Evolutionary conservation across 2,329 filamentous ascomycete species (phyloP), one percentile per base, ranked within the genome.

Genomic region (Neopestalotiopsis sp.): DNA sequence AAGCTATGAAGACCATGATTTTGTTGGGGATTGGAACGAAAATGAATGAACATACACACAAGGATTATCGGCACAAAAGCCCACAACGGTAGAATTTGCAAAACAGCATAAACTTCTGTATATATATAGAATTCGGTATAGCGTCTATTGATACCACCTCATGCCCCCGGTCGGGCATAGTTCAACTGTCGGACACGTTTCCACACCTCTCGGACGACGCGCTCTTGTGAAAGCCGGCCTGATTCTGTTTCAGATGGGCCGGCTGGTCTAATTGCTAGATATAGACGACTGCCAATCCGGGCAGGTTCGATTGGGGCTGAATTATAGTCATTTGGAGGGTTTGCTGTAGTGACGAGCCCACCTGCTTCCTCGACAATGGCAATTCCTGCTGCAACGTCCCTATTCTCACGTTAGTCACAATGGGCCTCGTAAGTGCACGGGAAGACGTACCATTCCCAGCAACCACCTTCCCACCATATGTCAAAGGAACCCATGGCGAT

Each of bases 401-500:
- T 67, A 45, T 28, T 17, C 9, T 61, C 14, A 17, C 5, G 42
- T 56, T 14, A 38, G 49, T 34, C 4, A 57, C 5, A 14, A 7
- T n/a, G 42, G 12, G 34, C 2, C 32, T 56, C n/a, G 17, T 38
- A 7, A 38, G 9, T 57, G 2, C 7, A 45, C 17, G 24, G 56
- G 90, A 12, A 4, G 45, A 61, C 65, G 42, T 49, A 67, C 65
- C 92, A 94, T 79, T 94, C 92, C 92, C 92, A 94, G 75, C 91
- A 94, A 0, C 92, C 92, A 3, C 91, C 92, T 76, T 94, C 92
- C 92, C 92, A 94, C 92, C 92, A 94, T 12, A 94, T 93, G 79
- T 94, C 92, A 72, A 94, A 90, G 0, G 89, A 84, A 0, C 92
- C 92, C 86, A 92, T 92, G 13, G 92, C 92, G 10, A 89, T 88